phyloP scores from a whole-genome alignment of 208 protist species.

The Trypanosoma conorhini region DNA sequence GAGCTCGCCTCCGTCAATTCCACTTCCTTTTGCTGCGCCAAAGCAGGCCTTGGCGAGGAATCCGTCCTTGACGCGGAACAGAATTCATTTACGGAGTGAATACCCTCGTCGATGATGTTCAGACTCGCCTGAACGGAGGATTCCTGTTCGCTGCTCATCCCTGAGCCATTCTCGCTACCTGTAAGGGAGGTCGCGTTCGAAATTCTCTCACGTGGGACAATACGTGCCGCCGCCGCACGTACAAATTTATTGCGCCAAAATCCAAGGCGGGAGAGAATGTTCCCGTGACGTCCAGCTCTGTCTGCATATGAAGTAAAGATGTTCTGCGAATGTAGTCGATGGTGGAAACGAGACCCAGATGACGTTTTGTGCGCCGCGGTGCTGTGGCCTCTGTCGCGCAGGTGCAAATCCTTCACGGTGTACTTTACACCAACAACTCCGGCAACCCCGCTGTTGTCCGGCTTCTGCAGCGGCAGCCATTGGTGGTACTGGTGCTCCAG shows the following conservation, averaged over 20 bases:
- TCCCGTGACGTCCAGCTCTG: neutral
- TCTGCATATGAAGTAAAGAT: neutral
- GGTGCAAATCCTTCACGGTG: slow-evolving; percentile 59
- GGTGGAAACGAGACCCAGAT: neutral
- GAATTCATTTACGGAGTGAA: slow-evolving; percentile 61
- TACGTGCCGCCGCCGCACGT: slow-evolving; percentile 9
- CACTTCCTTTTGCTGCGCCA: neutral
- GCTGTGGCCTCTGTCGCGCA: slow-evolving; percentile 38
- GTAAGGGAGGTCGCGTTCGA: neutral
- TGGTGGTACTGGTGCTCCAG: slow-evolving; percentile 61
- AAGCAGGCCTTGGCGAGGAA: neutral
- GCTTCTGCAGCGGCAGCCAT: slow-evolving; percentile 51
- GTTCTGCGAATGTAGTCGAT: neutral
- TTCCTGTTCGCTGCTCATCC: neutral
- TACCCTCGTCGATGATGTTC: slow-evolving; percentile 70
- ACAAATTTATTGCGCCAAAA: slow-evolving; percentile 13
- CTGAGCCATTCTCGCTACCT: slow-evolving; percentile 1
- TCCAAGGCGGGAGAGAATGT: slow-evolving; percentile 2
- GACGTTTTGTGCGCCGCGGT: neutral
- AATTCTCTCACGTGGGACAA: neutral
- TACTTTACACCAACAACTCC: slow-evolving; percentile 82
- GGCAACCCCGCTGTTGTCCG: slow-evolving; percentile 20
- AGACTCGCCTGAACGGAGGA: slow-evolving; percentile 17
- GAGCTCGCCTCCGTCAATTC: neutral
- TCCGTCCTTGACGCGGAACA: slow-evolving; percentile 17